These are phyloP conservation scores for Danielia oregonensis DNA, from an alignment of 805 yeast genomes.

Conservation along the genomic window DNA sequence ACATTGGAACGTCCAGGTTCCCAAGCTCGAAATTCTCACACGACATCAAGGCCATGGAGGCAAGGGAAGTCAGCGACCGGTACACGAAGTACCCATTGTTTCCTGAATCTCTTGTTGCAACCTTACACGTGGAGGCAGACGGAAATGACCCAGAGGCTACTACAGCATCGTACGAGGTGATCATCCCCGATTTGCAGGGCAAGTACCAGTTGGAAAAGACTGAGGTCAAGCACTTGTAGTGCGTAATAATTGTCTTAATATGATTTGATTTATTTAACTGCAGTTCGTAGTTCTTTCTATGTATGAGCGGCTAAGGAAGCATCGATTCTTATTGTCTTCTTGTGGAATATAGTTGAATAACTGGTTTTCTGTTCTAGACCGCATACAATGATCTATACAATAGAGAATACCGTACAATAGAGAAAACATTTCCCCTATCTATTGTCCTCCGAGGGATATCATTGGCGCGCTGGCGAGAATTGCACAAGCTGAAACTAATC, in stretches of 20 bases:
- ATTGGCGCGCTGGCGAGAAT: no score
- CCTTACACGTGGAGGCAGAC: constrained; percentile 72
- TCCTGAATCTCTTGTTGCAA: constrained; percentile 57
- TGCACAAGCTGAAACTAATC: no score
- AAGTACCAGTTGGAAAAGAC: constrained; percentile 28
- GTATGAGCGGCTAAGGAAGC: no score
- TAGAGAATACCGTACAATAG: no score
- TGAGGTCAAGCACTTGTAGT: constrained; percentile 29
- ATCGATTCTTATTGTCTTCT: no score
- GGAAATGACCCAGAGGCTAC: constrained; percentile 42
- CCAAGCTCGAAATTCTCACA: constrained; percentile 40
- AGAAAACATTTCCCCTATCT: no score
- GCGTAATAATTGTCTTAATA: background rate
- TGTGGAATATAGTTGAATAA: no score
- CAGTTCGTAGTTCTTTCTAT: no score
- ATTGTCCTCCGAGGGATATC: no score
- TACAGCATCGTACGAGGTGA: constrained; percentile 63
- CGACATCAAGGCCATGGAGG: constrained; percentile 9
- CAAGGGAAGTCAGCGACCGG: constrained; percentile 17
- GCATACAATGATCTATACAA: no score
- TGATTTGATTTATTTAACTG: background rate
- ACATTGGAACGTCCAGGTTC: constrained; percentile 21
- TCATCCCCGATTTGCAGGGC: constrained; percentile 58
- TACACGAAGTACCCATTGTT: constrained; percentile 53
- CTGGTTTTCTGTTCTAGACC: no score